These are phyloP conservation scores for Lactarius psammicola DNA, from an alignment of 768 basidiomycete genomes.

Conservation along the genomic window DNA sequence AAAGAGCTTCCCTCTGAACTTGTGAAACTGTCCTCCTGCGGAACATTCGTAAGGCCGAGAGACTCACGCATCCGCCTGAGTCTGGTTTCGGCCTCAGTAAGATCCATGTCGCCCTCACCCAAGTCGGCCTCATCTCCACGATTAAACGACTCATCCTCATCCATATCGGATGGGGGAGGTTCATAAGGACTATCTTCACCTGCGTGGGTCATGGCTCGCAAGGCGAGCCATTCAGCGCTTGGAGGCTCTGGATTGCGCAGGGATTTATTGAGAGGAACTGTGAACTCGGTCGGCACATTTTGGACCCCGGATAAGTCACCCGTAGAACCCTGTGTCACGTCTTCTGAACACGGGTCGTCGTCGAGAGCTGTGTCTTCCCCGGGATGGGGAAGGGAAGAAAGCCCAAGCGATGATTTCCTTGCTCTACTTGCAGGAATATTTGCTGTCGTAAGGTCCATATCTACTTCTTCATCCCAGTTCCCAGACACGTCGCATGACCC, in stretches of 20 bases:
- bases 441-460: conserved; percentile 71
- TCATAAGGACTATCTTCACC: conserved; percentile 52
- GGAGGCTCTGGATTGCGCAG: conserved; percentile 46
- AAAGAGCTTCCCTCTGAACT: conserved; percentile 52
- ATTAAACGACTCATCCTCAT: conserved; percentile 41
- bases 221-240: conserved; percentile 64
- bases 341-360: conserved; percentile 21
- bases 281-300: conserved; percentile 67
- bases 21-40: conserved; percentile 37
- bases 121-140: conserved; percentile 38
- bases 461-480: conserved; percentile 40
- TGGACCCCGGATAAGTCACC: conserved; percentile 39
- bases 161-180: conserved; percentile 49
- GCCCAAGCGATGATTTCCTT: conserved; percentile 38
- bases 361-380: conserved; percentile 11
- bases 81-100: conserved; percentile 30
- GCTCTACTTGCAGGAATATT: conserved; percentile 45
- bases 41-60: conserved; percentile 22
- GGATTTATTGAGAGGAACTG: conserved; percentile 63
- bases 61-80: conserved; percentile 29
- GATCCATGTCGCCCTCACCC: conserved; percentile 31
- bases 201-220: conserved; percentile 70
- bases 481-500: conserved; percentile 37
- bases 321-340: conserved; percentile 33
- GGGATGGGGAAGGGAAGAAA: conserved; percentile 32